A percentile compares a stretch with the other conserved stretches of the same genome.
These are phyloP conservation scores for Yamadazyma songkhlaensis DNA, from an alignment of 1,139 yeast species.

Conservation along the genomic window DNA sequence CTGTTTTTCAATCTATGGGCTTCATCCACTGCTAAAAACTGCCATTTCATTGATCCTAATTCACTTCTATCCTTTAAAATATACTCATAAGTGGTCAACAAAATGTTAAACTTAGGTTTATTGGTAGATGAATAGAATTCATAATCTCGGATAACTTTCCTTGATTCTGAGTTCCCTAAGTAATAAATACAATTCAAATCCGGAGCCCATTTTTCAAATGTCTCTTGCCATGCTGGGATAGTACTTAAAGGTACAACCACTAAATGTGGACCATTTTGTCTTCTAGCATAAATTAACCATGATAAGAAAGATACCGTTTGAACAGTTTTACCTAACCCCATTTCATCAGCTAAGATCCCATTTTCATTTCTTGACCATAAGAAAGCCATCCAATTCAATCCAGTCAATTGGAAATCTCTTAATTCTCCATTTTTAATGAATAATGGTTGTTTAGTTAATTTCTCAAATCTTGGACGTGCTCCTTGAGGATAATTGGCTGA, in stretches of 20 bases:
- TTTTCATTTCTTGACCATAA: constrained; percentile 97
- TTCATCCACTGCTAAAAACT: constrained; percentile 95
- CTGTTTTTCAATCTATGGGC: constrained; percentile 96
- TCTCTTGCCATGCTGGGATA: constrained; percentile 98
- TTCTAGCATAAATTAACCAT: constrained; percentile 90
- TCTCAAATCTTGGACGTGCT: constrained; percentile 86
- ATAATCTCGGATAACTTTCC: constrained; percentile 76
- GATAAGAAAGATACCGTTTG: constrained; percentile 94
- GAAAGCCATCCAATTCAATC: constrained; percentile 99
- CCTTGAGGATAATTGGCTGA: constrained; percentile 71
- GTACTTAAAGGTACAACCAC: constrained; percentile 97
- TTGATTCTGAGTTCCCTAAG: constrained; percentile 86
- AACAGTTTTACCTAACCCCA: constrained; percentile 98
- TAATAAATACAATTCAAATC: constrained; percentile 90
- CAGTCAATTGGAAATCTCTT: constrained; percentile 96
- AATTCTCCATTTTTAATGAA: constrained; percentile 90
- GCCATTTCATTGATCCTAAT: constrained; percentile 87
- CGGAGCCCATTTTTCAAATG: constrained; percentile 97
- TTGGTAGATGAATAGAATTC: constrained; percentile 62
- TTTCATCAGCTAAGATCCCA: constrained; percentile 97
- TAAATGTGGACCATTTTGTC: constrained; percentile 95
- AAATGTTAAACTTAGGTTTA: constrained; percentile 82
- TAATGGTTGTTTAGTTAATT: constrained; percentile 80
- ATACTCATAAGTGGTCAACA: constrained; percentile 93
- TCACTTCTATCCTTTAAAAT: constrained; percentile 83